phyloP scores from a whole-genome alignment of 495 filamentous ascomycete species.

The Aspergillus leporis region DNA sequence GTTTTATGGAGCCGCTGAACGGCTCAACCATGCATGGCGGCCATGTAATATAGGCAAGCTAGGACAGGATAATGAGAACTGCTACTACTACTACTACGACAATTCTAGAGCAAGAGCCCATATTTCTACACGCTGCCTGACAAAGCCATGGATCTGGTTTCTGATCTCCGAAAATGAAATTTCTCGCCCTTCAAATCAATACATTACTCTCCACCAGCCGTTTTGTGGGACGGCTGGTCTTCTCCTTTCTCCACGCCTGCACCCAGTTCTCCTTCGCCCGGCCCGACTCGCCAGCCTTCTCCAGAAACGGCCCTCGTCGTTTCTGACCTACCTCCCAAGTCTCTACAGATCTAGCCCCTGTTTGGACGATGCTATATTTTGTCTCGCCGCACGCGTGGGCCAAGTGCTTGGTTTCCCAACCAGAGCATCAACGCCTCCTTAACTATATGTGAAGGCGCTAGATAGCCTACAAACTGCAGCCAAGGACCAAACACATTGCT shows the following conservation, averaged over 20 bases:
- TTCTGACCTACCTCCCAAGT: slow-evolving; percentile 13
- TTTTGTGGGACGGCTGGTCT: too few species aligned
- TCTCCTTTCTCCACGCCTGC: too few species aligned
- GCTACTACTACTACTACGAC: too few species aligned
- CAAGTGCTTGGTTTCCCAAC: slow-evolving; percentile 12
- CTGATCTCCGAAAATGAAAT: neutral
- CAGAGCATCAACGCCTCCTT: neutral
- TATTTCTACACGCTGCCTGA: too few species aligned
- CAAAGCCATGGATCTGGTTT: too few species aligned
- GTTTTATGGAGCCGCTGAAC: too few species aligned
- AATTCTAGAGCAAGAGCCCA: too few species aligned
- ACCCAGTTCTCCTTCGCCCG: too few species aligned
- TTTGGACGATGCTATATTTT: slow-evolving; percentile 16
- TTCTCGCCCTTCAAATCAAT: neutral
- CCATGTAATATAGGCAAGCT: too few species aligned
- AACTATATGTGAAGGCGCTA: slow-evolving; percentile 10
- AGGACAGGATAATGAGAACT: too few species aligned
- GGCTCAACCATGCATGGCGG: too few species aligned
- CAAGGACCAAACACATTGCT: neutral
- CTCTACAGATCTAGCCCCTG: slow-evolving; percentile 10
- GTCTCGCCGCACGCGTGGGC: slow-evolving; percentile 9
- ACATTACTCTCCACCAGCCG: too few species aligned
- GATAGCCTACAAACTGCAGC: slow-evolving; percentile 3
- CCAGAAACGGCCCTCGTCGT: slow-evolving; percentile 7
- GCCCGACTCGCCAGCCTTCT: slow-evolving; percentile 8